Percentiles rank a stretch among this genome's conserved stretches.
phyloP scores from a whole-genome alignment of 1,284 basidiomycete genomes.

The Ganoderma sinense region DNA sequence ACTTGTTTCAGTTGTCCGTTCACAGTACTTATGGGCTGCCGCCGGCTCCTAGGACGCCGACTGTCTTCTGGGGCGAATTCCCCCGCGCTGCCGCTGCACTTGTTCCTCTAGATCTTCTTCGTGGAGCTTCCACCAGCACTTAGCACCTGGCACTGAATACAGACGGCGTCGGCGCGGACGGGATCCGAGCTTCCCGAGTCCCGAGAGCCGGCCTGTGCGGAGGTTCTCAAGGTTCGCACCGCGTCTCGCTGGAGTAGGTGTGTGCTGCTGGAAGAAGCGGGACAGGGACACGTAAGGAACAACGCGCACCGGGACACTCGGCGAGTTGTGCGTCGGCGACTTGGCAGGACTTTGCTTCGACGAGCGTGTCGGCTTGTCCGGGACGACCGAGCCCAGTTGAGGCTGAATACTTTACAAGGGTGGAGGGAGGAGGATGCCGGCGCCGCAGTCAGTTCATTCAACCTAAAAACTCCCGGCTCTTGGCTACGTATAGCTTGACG shows the following conservation, averaged over 20 bases:
- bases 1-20: background rate
- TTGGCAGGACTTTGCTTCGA: background rate
- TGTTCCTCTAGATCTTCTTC: background rate
- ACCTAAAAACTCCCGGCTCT: background rate
- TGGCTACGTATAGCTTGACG: background rate
- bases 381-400: background rate
- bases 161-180: background rate
- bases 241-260: background rate
- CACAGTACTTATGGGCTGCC: background rate
- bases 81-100: background rate
- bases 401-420: background rate
- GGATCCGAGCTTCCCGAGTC: slow-evolving; percentile 1
- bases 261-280: background rate
- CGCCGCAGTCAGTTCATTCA: background rate
- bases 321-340: background rate
- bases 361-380: background rate
- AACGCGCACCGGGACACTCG: background rate
- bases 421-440: too few relatives aligned
- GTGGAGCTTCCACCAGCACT: background rate
- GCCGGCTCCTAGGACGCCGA: background rate
- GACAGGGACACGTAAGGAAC: background rate
- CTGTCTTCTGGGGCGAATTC: background rate
- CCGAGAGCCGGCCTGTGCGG: background rate
- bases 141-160: background rate
- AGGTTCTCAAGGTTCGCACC: background rate